Evolutionary conservation across 2,329 filamentous ascomycete genomes (phyloP), one percentile per base, ranked within the genome.

Genomic region (Diplocarpon mali): DNA sequence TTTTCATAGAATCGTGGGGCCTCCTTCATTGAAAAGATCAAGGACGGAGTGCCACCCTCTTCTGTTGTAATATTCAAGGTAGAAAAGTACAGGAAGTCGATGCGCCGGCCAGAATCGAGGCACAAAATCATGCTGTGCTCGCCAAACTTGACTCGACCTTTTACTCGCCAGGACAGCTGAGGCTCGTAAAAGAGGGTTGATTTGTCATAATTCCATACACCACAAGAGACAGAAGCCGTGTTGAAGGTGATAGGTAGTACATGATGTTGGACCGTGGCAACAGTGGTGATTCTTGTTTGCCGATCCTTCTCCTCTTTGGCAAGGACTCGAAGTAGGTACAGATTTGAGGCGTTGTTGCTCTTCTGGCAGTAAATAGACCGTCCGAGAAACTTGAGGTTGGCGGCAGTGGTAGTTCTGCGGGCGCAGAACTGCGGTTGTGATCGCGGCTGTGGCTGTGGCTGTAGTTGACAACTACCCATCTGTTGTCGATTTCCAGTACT

Each of bases 211-310:
- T 24, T 20, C 45, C 45, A 47, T 7, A 40, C 16, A 6, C 45
- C 45, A 17, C 45, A 47, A 14, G 13, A 35, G 60, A 69, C 53
- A 16, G 50, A 57, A 15, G 54, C 49, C 20, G 60, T 57, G 12
- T 54, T 37, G 42, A 69, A 69, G 4, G 42, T 49, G 52, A 52
- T 54, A 38, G 35, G 56, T 40, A 52, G 50, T 36, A 48, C 41
- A 3, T 56, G 14, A 46, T 48, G 31, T 16, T 29, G 15, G 15
- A 29, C 15, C 14, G 16, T 35, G 11, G 32, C 12, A 10, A 35
- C 17, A 14, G 29, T 35, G 5, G 44, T 35, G 3, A 24, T 35
- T 27, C 44, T 48, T n/a, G 36, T 43, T 10, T 47, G 14, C 15
- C 53, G 44, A 13, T 55, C 47, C 5, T 53, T 45, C n/a, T 57